Percentiles rank a stretch among this genome's conserved stretches.
These are phyloP conservation scores for Rutstroemia sp. DNA, from an alignment of 2,329 filamentous ascomycete species.

Conservation along the genomic window DNA sequence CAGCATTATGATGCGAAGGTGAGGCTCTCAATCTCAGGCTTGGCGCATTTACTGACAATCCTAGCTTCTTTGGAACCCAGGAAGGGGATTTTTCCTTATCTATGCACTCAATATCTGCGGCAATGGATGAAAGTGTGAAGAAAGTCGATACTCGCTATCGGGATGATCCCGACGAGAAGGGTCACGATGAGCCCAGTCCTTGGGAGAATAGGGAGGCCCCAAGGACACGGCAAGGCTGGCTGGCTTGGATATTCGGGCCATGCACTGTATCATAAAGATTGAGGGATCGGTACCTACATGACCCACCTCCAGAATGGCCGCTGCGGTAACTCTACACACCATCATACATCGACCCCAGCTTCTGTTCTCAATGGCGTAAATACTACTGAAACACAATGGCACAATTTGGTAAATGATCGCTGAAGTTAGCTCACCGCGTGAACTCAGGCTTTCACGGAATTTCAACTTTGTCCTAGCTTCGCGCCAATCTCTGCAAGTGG, in stretches of 20 bases:
- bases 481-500: too few relatives aligned
- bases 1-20: constrained; percentile 79
- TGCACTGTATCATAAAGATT: constrained; percentile 7
- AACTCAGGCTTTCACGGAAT: too few relatives aligned
- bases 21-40: constrained; percentile 19
- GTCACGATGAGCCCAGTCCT: not conserved
- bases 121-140: constrained; percentile 15
- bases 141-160: constrained; percentile 12
- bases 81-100: constrained; percentile 58
- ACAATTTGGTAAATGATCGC: too few relatives aligned
- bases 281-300: not conserved
- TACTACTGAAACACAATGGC: not conserved
- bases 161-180: constrained; percentile 14
- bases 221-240: constrained; percentile 7
- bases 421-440: too few relatives aligned
- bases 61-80: constrained; percentile 68
- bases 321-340: not conserved
- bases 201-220: not conserved
- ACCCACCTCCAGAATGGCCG: not conserved
- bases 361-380: not conserved
- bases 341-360: not conserved
- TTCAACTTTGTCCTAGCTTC: too few relatives aligned
- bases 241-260: constrained; percentile 8
- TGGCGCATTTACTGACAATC: constrained; percentile 19
- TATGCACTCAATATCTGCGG: constrained; percentile 47